Conservation (phyloP, 2,329 filamentous ascomycete species). For the Ascochyta koolunga region DNA sequence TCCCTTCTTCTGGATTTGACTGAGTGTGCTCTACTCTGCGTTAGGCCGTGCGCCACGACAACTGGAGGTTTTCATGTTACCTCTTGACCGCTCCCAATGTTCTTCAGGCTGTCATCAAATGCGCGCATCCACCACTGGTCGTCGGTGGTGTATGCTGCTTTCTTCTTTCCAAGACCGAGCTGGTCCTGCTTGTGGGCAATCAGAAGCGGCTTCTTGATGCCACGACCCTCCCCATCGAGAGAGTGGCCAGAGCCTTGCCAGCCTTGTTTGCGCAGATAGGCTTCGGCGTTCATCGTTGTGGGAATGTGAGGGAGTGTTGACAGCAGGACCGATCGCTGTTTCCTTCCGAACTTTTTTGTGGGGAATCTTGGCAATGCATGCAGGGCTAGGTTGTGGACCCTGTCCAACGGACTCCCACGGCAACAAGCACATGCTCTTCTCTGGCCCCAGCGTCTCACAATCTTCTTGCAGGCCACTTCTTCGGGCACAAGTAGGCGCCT, state of each 20-base stretch:
- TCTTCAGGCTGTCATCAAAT: slow-evolving; percentile 88
- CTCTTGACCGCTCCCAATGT: slow-evolving; percentile 50
- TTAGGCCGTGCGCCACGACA: slow-evolving; percentile 30
- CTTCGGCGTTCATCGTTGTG: slow-evolving; percentile 76
- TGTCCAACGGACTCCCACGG: not conserved
- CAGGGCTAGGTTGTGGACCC: not conserved
- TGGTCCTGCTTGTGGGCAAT: slow-evolving; percentile 82
- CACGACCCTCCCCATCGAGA: slow-evolving; percentile 76
- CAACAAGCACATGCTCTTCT: no score
- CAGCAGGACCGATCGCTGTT: not conserved
- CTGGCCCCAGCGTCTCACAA: no score
- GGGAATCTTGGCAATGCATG: slow-evolving; percentile 7
- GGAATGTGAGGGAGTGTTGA: not conserved
- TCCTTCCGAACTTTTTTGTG: slow-evolving; percentile 17
- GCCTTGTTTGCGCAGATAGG: slow-evolving; percentile 82
- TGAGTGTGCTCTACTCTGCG: slow-evolving; percentile 60
- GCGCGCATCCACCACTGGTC: slow-evolving; percentile 98
- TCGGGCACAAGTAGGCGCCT: no score
- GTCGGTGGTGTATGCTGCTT: slow-evolving; percentile 56
- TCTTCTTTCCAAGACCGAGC: slow-evolving; percentile 80
- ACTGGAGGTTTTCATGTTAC: slow-evolving; percentile 9
- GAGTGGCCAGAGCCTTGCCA: slow-evolving; percentile 91
- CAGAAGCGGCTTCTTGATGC: slow-evolving; percentile 82
- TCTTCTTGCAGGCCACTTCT: no score
- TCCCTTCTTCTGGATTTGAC: slow-evolving; percentile 54